A percentile compares a stretch with the other conserved stretches of the same genome.
Evolutionary conservation across 441 rosid species (phyloP).

Genomic region (Pelargonium myrrhifolium): DNA sequence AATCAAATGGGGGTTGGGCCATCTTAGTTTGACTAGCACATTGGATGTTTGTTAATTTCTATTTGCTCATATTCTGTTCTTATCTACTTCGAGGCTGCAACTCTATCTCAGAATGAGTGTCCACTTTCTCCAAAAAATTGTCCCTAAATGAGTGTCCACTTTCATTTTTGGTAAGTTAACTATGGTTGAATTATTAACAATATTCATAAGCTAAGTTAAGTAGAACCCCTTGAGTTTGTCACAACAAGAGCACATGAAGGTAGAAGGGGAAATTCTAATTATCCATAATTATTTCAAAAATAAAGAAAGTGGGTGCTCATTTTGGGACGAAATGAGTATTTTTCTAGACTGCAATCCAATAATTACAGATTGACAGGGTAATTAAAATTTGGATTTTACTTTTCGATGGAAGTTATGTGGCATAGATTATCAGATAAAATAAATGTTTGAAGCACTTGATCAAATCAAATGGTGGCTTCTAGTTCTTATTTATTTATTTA

Average conservation of each 20-base stretch:
- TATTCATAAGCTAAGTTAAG: too few relatives aligned
- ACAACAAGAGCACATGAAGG: too few relatives aligned
- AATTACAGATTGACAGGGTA: neutral
- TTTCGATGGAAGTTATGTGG: neutral
- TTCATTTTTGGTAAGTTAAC: too few relatives aligned
- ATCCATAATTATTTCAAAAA: too few relatives aligned
- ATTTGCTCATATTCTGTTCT: neutral
- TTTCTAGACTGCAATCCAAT: neutral
- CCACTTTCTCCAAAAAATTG: too few relatives aligned
- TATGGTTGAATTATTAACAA: too few relatives aligned
- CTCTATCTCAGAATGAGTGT: neutral
- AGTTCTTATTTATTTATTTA: too few relatives aligned
- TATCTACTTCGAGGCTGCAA: neutral
- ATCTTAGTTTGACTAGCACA: neutral
- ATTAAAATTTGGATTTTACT: neutral
- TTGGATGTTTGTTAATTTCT: neutral
- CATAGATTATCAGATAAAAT: neutral
- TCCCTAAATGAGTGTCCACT: too few relatives aligned
- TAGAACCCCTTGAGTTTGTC: too few relatives aligned
- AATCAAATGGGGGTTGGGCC: neutral
- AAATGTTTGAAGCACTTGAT: neutral
- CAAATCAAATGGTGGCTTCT: neutral
- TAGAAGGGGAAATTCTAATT: too few relatives aligned
- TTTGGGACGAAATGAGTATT: neutral
- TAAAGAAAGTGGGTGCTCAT: too few relatives aligned